Evolutionary conservation across 345 rosid species (phyloP).

Genomic region (Eucalyptus shirleyi): DNA sequence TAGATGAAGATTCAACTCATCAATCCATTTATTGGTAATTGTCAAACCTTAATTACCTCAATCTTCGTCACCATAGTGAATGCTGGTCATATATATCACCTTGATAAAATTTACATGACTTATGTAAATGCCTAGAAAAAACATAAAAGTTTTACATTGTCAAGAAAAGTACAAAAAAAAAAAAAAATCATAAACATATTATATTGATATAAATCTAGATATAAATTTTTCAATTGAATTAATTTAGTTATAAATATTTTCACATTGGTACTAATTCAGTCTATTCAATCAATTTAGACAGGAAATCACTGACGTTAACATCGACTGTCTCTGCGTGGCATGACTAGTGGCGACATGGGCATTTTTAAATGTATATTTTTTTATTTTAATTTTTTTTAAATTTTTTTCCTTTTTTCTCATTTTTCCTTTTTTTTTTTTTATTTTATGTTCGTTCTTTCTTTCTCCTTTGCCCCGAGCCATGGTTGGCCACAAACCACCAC

Average conservation of each 20-base stretch:
- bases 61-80: background rate
- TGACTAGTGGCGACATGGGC: no score
- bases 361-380: no score
- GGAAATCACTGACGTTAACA: fast-evolving
- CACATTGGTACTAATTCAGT: fast-evolving
- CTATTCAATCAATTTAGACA: fast-evolving
- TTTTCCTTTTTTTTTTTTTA: no score
- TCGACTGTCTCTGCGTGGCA: fast-evolving
- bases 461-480: no score
- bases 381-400: no score
- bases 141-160: background rate
- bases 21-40: background rate
- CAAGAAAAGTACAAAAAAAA: no score
- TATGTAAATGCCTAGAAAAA: background rate
- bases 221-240: no score
- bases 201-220: fast-evolving
- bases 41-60: background rate
- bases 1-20: background rate
- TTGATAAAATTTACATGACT: background rate
- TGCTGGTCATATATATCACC: background rate
- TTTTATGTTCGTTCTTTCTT: no score
- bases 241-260: no score
- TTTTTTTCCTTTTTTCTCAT: no score
- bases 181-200: no score
- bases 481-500: fast-evolving